Evolutionary conservation across 768 basidiomycete genomes (phyloP).

Genomic region (Auricularia sp.): DNA sequence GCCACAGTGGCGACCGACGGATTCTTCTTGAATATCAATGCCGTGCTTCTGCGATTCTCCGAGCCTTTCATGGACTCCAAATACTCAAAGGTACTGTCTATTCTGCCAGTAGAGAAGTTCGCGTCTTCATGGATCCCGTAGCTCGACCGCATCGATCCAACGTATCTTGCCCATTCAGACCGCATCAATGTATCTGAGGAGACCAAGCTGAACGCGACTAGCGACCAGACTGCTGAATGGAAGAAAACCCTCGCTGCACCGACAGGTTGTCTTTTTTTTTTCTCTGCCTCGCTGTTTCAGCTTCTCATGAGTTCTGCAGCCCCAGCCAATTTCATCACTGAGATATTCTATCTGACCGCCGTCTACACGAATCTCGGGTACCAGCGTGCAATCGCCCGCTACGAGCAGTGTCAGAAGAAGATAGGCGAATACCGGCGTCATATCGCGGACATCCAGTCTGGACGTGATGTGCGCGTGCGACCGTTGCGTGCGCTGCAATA

Average conservation of each 20-base stretch:
- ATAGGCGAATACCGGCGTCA: slow-evolving; percentile 68
- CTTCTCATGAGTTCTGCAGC: slow-evolving; percentile 28
- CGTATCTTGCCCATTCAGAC: slow-evolving; percentile 63
- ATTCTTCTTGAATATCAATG: slow-evolving; percentile 85
- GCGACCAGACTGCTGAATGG: slow-evolving; percentile 75
- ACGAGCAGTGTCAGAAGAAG: slow-evolving; percentile 64
- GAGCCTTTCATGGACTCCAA: slow-evolving; percentile 92
- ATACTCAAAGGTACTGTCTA: slow-evolving; percentile 61
- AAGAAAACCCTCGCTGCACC: slow-evolving; percentile 31
- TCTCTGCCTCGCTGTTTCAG: background rate
- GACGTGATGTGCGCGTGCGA: background rate
- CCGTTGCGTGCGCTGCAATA: too few species aligned
- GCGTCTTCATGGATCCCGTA: slow-evolving; percentile 18
- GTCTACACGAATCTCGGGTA: slow-evolving; percentile 87
- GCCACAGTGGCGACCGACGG: slow-evolving; percentile 81
- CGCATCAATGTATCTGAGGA: slow-evolving; percentile 77
- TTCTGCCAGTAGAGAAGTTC: background rate
- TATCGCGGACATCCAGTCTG: slow-evolving; percentile 17
- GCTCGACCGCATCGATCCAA: slow-evolving; percentile 85
- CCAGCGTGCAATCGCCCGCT: slow-evolving; percentile 67
- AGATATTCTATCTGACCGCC: slow-evolving; percentile 83
- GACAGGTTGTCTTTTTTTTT: background rate
- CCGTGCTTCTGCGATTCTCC: slow-evolving; percentile 72
- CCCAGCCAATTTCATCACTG: slow-evolving; percentile 85
- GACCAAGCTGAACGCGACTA: slow-evolving; percentile 88